Evolutionary conservation across 1,139 yeast species (phyloP).

Genomic region (Yamadazyma siamensis): DNA sequence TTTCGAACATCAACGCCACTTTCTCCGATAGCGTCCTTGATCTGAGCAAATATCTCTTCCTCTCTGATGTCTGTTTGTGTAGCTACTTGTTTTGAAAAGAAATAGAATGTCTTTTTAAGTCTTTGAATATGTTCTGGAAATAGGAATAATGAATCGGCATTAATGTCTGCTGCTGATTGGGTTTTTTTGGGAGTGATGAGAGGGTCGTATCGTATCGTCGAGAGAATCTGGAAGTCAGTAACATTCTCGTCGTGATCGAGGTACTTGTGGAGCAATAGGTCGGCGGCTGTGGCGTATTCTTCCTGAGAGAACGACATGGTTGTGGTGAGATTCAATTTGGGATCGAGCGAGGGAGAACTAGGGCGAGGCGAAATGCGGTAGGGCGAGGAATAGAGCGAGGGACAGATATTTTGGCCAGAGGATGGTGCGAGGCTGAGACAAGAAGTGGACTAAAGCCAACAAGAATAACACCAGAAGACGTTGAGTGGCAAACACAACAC

Average conservation of each 20-base stretch:
- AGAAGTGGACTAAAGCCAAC: no score
- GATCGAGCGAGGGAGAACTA: background rate
- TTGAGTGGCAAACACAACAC: no score
- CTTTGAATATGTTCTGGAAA: conserved; percentile 64
- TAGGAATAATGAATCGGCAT: conserved; percentile 49
- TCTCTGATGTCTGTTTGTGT: no score
- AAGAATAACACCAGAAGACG: no score
- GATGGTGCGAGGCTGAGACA: no score
- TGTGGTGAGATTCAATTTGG: background rate
- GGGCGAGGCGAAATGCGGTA: background rate
- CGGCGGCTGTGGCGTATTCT: conserved; percentile 4
- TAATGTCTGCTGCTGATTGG: conserved; percentile 26
- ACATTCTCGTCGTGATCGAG: conserved; percentile 12
- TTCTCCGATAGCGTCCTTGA: conserved; percentile 39
- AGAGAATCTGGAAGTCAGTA: conserved; percentile 49
- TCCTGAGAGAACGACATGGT: background rate
- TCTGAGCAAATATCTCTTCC: no score
- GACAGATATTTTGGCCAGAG: background rate
- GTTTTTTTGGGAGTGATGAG: conserved; percentile 22
- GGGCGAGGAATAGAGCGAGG: background rate
- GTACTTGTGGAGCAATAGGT: conserved; percentile 14
- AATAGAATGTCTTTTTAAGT: conserved; percentile 49
- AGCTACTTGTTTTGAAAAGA: conserved; percentile 51
- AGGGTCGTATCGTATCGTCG: conserved; percentile 77
- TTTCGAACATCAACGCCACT: conserved; percentile 22